Base-by-base conservation (phyloP, 1,284 basidiomycete species). In the Rugosomyces carneus region DNA sequence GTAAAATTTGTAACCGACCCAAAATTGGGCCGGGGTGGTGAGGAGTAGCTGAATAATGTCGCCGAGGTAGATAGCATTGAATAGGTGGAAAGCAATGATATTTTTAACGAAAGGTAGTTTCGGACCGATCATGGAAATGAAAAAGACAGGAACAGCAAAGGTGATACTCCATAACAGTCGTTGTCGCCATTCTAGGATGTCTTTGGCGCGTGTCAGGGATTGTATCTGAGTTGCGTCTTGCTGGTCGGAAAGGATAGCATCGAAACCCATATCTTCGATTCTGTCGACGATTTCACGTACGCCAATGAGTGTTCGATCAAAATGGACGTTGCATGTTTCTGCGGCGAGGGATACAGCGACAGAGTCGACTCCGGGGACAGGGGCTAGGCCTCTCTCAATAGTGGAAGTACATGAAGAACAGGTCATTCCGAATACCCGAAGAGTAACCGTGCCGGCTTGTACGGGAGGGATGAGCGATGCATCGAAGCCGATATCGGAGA, bases 21-120 rank as follows among this genome's bases (percentile, higher is more conserved):
- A 96, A 58, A 94, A 91, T 61, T 99, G 96, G 1, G 93, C 85
- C 1, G 94, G 95, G 1, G 94, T 84, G 5, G 93, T 94, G 45
- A 99, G 74, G n/a, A 76, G 46, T 35, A 95, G 71, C 51, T 84
- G 78, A n/a, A 93, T 63, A 18, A 95, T 47, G 62, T 99, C 92
- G 31, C 89, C 87, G 18, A 97, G 68, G 60, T 90, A 93, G 40
- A 98, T 71, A 44, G 81, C 80, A 54, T 76, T 71, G 54, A 80
- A 68, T 35, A 89, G 51, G 36, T 68, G 70, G 58, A 66, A 62
- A 42, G 66, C 61, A 54, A 83, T 62, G 37, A 89, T 49, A 3
- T 65, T 61, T 16, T 63, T 68, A 21, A 90, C 55, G 48, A 78
- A 78, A 11, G 76, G 69, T 38, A 93, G 79, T 64, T 81, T 87